Conservation (phyloP, 208 protist species). For the Trypanosoma rangeli region DNA sequence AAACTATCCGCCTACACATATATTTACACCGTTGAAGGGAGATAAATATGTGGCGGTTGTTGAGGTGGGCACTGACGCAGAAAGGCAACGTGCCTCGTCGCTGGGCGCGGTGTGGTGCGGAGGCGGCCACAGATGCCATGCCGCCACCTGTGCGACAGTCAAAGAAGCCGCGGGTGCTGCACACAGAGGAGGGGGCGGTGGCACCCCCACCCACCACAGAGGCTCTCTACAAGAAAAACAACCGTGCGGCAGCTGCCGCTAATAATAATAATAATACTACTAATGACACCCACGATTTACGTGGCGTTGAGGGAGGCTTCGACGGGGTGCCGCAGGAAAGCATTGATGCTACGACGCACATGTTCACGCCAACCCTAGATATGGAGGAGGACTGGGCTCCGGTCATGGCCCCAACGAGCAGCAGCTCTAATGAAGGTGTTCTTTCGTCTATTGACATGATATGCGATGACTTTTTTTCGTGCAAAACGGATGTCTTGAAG, state of each 20-base stretch:
- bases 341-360: slow-evolving; percentile 19
- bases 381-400: slow-evolving; percentile 17
- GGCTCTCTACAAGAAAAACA: slow-evolving; percentile 15
- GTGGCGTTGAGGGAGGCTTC: slow-evolving; percentile 29
- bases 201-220: neutral
- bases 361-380: slow-evolving; percentile 33
- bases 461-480: slow-evolving; percentile 88
- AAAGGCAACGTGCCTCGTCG: neutral
- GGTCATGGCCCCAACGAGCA: neutral
- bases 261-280: slow-evolving; percentile 2
- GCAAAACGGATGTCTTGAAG: slow-evolving; percentile 79
- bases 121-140: neutral
- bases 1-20: neutral
- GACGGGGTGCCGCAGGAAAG: neutral
- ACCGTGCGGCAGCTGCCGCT: neutral
- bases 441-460: slow-evolving; percentile 78
- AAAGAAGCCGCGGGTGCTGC: neutral
- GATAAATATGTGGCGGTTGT: slow-evolving; percentile 13
- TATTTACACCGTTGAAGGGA: neutral
- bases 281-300: neutral
- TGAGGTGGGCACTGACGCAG: neutral
- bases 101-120: neutral
- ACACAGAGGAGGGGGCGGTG: neutral
- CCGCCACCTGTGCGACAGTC: neutral
- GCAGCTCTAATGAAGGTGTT: slow-evolving; percentile 40